phyloP scores from a whole-genome alignment of 1,139 yeast genomes.

The Pneumocystis sp. region DNA sequence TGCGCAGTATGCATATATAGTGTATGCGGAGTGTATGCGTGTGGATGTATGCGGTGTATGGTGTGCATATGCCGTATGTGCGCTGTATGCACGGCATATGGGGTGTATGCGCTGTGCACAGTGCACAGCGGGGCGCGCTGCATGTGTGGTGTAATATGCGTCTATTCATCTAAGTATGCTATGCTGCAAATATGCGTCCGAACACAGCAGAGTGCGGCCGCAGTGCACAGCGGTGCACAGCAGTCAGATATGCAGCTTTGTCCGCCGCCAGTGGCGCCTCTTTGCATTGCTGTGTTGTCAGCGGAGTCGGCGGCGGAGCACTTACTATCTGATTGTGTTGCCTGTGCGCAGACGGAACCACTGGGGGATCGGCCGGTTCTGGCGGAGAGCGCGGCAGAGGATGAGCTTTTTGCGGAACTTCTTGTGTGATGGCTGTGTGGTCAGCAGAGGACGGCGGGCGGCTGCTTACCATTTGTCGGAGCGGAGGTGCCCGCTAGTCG shows the following conservation, averaged over 20 bases:
- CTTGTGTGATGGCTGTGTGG: constrained; percentile 39
- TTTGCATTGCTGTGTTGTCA: constrained; percentile 64
- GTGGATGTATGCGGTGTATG: too few relatives aligned
- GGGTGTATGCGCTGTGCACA: too few relatives aligned
- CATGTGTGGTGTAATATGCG: neutral
- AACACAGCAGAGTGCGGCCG: too few relatives aligned
- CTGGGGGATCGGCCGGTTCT: constrained; percentile 99
- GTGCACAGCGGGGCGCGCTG: too few relatives aligned
- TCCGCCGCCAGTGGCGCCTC: constrained; percentile 99
- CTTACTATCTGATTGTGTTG: constrained; percentile 49
- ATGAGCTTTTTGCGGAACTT: constrained; percentile 96
- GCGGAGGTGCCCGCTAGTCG: constrained; percentile 1
- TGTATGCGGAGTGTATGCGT: too few relatives aligned
- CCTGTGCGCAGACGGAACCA: constrained; percentile 99
- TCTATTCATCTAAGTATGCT: neutral
- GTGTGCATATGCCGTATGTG: too few relatives aligned
- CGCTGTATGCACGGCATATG: too few relatives aligned
- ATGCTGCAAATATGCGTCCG: neutral
- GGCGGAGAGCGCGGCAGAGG: constrained; percentile 98
- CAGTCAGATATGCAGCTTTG: constrained; percentile 96
- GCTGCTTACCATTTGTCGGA: neutral
- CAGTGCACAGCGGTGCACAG: too few relatives aligned
- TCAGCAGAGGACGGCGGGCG: too few relatives aligned
- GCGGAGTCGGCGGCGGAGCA: constrained; percentile 19
- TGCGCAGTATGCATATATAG: too few relatives aligned